Percentiles rank a stretch among this genome's conserved stretches.
Conservation (phyloP, 129 eudicot genomes). For the Flaveria trinervia region DNA sequence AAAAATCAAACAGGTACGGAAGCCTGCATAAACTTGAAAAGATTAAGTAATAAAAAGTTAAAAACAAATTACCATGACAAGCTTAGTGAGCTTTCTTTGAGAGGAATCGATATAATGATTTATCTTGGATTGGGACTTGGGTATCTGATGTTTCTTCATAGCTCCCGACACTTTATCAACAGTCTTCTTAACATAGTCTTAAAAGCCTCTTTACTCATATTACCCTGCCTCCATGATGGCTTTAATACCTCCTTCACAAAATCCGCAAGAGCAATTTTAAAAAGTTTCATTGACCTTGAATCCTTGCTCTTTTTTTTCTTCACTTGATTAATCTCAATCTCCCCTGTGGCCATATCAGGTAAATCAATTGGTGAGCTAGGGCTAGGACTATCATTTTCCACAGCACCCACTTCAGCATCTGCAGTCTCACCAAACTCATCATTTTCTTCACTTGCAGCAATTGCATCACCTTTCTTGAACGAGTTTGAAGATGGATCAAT, state of each 20-base stretch:
- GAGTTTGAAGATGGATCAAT: constrained; percentile 62
- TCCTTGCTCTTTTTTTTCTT: constrained; percentile 66
- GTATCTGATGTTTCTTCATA: constrained; percentile 78
- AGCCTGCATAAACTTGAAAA: background rate
- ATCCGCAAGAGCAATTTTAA: constrained; percentile 74
- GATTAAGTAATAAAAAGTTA: background rate
- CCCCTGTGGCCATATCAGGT: constrained; percentile 52
- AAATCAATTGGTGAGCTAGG: constrained; percentile 60
- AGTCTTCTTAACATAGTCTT: constrained; percentile 96
- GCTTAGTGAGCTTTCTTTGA: constrained; percentile 80
- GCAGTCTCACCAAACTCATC: constrained; percentile 94
- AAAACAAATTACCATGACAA: constrained; percentile 71
- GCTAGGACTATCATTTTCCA: constrained; percentile 76
- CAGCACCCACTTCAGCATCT: constrained; percentile 84
- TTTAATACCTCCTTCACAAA: constrained; percentile 92
- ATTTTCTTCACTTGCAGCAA: constrained; percentile 46
- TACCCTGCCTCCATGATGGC: constrained; percentile 98
- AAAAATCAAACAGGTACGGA: background rate
- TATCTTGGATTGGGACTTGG: constrained; percentile 82
- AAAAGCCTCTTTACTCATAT: constrained; percentile 99
- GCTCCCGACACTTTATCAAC: constrained; percentile 97
- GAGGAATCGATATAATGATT: constrained; percentile 86
- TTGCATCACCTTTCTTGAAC: constrained; percentile 39
- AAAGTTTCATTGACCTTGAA: constrained; percentile 75
- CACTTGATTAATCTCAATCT: constrained; percentile 80